phyloP scores from a whole-genome alignment of 768 basidiomycete species.

The Suillus placidus region DNA sequence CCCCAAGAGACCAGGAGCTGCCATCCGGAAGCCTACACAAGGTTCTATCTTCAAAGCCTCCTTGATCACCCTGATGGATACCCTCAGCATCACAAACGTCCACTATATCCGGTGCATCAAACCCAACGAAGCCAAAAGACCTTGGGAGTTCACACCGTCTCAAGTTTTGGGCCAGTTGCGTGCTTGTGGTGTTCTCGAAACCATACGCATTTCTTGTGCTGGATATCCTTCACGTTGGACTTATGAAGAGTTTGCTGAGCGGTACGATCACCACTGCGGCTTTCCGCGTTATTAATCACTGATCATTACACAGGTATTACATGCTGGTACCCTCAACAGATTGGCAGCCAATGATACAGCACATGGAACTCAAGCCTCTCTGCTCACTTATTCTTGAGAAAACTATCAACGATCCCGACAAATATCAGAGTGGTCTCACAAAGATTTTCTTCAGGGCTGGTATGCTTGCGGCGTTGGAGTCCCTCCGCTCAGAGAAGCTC shows the following conservation, averaged over 20 bases:
- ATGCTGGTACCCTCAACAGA: constrained; percentile 88
- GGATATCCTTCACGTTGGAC: constrained; percentile 99
- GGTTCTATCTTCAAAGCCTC: constrained; percentile 99
- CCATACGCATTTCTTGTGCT: constrained; percentile 97
- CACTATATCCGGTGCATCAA: constrained; percentile 99
- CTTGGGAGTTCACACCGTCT: constrained; percentile 96
- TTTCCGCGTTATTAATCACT: constrained; percentile 16
- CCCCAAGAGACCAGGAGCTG: constrained; percentile 65
- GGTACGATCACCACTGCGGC: constrained; percentile 51
- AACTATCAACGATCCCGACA: constrained; percentile 92
- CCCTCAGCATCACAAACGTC: constrained; percentile 94
- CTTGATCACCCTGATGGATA: constrained; percentile 93
- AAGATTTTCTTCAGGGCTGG: constrained; percentile 99
- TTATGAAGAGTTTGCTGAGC: constrained; percentile 97
- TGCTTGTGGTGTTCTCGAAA: constrained; percentile 98
- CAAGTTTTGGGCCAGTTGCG: constrained; percentile 94
- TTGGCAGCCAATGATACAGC: constrained; percentile 87
- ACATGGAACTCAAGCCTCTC: constrained; percentile 75
- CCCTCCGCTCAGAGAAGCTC: constrained; percentile 83
- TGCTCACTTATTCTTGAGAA: constrained; percentile 83
- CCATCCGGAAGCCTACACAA: constrained; percentile 90
- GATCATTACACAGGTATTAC: constrained; percentile 71
- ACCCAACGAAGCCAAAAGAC: constrained; percentile 93
- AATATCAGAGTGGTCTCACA: constrained; percentile 94
- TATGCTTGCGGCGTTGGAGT: constrained; percentile 95